Evolutionary conservation across 352 stramenopile genomes (phyloP).

Genomic region (Phytophthora palmivora): DNA sequence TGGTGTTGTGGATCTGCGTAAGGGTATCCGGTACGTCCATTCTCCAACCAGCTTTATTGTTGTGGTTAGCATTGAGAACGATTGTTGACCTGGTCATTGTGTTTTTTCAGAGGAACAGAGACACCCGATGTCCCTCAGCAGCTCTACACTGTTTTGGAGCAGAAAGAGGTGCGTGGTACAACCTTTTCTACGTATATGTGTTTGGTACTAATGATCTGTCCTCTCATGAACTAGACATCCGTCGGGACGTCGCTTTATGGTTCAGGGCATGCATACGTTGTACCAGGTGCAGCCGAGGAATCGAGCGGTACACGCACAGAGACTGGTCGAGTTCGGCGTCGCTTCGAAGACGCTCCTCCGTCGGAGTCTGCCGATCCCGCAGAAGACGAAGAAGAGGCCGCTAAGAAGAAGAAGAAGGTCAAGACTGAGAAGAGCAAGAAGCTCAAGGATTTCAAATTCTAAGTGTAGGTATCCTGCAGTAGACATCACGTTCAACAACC

Average conservation of each 20-base stretch:
- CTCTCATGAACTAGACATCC: conserved; percentile 51
- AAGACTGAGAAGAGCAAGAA: conserved; percentile 86
- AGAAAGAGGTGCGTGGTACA: conserved; percentile 61
- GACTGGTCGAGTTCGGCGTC: conserved; percentile 66
- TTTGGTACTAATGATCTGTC: conserved; percentile 1
- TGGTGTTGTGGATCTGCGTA: conserved; percentile 78
- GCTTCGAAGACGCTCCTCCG: conserved; percentile 69
- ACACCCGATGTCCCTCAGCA: conserved; percentile 71
- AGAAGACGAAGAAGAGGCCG: conserved; percentile 60
- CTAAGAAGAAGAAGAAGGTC: conserved; percentile 76
- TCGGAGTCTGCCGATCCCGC: conserved; percentile 36
- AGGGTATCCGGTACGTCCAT: conserved; percentile 61
- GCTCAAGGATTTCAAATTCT: conserved; percentile 90
- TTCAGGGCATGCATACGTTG: conserved; percentile 77
- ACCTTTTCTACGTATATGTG: neutral
- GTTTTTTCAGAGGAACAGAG: conserved; percentile 51
- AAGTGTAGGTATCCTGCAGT: conserved; percentile 39
- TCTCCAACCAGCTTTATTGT: no score
- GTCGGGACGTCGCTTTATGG: conserved; percentile 80
- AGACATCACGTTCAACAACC: conserved; percentile 29
- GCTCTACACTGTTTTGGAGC: conserved; percentile 81
- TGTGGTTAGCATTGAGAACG: no score
- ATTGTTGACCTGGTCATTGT: conserved; percentile 11
- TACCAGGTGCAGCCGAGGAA: conserved; percentile 47
- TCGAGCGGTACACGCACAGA: conserved; percentile 49